These are phyloP conservation scores for Colletotrichum viniferum DNA, from an alignment of 2,329 filamentous ascomycete species.

Conservation along the genomic window DNA sequence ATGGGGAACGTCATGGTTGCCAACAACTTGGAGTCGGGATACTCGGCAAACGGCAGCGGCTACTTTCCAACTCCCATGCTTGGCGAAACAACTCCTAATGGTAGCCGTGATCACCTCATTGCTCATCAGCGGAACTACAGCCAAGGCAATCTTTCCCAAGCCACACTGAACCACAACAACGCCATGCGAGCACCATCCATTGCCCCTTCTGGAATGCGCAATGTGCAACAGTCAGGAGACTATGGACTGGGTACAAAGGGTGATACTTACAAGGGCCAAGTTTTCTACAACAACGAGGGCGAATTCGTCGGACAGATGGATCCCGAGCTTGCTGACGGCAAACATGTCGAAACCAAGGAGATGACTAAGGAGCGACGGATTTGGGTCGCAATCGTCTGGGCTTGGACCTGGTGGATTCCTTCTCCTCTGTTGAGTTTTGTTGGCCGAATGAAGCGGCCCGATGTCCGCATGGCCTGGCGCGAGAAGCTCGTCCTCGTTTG, in stretches of 20 bases:
- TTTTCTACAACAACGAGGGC: slow-evolving; percentile 76
- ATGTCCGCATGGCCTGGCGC: slow-evolving; percentile 96
- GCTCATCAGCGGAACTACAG: slow-evolving; percentile 60
- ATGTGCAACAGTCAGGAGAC: slow-evolving; percentile 67
- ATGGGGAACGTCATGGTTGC: slow-evolving; percentile 42
- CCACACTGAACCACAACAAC: slow-evolving; percentile 47
- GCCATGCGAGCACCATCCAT: slow-evolving; percentile 61
- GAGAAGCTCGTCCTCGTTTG: slow-evolving; percentile 88
- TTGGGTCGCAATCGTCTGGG: slow-evolving; percentile 87
- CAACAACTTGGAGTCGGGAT: slow-evolving; percentile 72
- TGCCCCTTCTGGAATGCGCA: slow-evolving; percentile 58
- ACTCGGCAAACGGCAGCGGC: slow-evolving; percentile 68
- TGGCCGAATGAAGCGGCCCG: slow-evolving; percentile 95
- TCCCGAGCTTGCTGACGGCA: slow-evolving; percentile 77
- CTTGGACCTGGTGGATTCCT: slow-evolving; percentile 91
- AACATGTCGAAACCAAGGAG: slow-evolving; percentile 73
- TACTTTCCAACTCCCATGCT: slow-evolving; percentile 73
- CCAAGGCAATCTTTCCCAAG: slow-evolving; percentile 60
- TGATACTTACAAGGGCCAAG: slow-evolving; percentile 74
- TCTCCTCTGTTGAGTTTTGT: slow-evolving; percentile 80
- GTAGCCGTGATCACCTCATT: slow-evolving; percentile 75
- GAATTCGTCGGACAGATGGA: slow-evolving; percentile 75
- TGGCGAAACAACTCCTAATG: slow-evolving; percentile 61
- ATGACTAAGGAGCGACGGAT: slow-evolving; percentile 68
- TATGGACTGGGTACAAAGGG: slow-evolving; percentile 90